A percentile compares a stretch with the other conserved stretches of the same genome.
Conservation (phyloP, 2,329 filamentous ascomycete species). For the Talaromyces sp. region DNA sequence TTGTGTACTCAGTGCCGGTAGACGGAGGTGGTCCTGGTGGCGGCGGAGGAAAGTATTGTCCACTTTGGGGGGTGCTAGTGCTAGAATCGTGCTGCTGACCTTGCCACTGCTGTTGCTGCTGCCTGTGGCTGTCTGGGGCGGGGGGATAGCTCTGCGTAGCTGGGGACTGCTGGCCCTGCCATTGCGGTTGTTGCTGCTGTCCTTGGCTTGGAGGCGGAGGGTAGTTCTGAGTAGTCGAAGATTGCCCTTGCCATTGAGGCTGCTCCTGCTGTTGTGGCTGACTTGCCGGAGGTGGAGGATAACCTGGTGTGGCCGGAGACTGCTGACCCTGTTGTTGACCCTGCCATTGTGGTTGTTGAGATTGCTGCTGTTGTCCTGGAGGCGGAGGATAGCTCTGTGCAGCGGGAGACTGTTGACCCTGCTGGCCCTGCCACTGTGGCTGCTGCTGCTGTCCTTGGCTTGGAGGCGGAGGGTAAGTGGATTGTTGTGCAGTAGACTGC, state of each 20-base stretch:
- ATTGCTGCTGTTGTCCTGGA: background rate
- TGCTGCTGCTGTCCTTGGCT: slow-evolving; percentile 11
- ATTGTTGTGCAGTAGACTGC: slow-evolving; percentile 5
- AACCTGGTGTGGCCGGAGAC: slow-evolving; percentile 3
- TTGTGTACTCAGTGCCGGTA: background rate
- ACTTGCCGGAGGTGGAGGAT: background rate
- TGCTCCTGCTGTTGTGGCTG: slow-evolving; percentile 10
- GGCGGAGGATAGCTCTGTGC: slow-evolving; percentile 2
- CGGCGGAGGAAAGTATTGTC: slow-evolving; percentile 35
- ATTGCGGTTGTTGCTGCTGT: slow-evolving; percentile 8
- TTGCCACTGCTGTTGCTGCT: slow-evolving; percentile 9
- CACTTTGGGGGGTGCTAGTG: slow-evolving; percentile 14
- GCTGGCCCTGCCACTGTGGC: slow-evolving; percentile 7
- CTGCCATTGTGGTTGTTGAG: slow-evolving; percentile 11
- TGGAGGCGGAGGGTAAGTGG: background rate
- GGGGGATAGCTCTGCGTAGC: slow-evolving; percentile 1
- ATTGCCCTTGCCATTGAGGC: slow-evolving; percentile 3
- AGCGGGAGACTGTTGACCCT: background rate
- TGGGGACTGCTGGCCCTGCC: background rate
- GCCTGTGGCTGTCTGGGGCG: slow-evolving; percentile 2
- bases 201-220: background rate
- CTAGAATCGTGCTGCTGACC: slow-evolving; percentile 14
- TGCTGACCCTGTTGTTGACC: background rate
- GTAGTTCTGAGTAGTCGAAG: background rate
- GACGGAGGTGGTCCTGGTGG: slow-evolving; percentile 31